Base-by-base conservation (phyloP, 108 stramenopile genomes). In the Aurantiochytrium sp. region DNA sequence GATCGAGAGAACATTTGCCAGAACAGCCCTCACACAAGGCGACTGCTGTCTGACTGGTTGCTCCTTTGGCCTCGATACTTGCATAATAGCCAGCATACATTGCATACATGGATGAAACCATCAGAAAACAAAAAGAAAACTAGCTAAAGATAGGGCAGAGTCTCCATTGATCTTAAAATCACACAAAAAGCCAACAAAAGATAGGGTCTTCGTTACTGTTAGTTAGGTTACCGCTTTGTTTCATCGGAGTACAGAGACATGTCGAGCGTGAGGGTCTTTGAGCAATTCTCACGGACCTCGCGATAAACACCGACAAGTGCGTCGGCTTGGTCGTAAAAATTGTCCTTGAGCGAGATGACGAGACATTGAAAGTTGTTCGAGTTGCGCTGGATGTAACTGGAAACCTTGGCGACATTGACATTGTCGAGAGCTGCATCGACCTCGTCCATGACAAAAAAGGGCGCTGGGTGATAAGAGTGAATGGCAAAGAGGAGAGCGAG, bases 281-380 rank as follows among this genome's bases (percentile, higher is more conserved):
- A 83, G 87, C 87, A 89, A 19, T 87, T 44, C 28, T 35, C 23
- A 5, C 83, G 29, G 18, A 57, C 28, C 89, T 98, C 97, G 60
- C 95, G 95, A 89, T 95, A 97, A 88, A 97, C 95, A 44, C 98
- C 98, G 19, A 98, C 95, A 88, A 98, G 90, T 58, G 94, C 92
- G 87, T 98, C 92, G 88, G 96, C 96, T 12, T 95, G 95, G 89
- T 96, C 95, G 93, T 96, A 98, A 91, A 98, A 98, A 92, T 96
- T 96, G 89, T 99, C 98, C 93, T 99, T 99, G 89, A 99, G 95
- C 87, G 97, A 97, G 88, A 99, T 99, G 59, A 99, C 98, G 72
- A 99, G 96, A 94, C 97, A 99, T 91, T 99, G 99, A 91, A 98
- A 97, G 60, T 89, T 25, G 29, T 4, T 35, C 58, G 89, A 73